Evolutionary conservation across 1,139 yeast species (phyloP).

Genomic region (Candida tropicalis): DNA sequence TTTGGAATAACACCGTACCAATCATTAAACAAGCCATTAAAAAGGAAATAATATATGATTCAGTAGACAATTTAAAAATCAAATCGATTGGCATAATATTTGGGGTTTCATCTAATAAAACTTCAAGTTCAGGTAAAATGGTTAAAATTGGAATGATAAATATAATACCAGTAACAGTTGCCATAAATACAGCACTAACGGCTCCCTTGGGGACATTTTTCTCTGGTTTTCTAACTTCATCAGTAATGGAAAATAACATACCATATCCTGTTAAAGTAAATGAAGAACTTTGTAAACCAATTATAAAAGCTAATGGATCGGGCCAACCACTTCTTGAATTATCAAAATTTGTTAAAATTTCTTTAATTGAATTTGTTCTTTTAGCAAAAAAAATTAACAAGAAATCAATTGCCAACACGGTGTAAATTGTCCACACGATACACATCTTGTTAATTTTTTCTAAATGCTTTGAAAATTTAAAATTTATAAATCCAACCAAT

Average conservation of each 20-base stretch:
- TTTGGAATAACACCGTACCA: conserved; percentile 75
- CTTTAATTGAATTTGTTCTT: conserved; percentile 58
- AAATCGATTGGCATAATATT: conserved; percentile 67
- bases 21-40: conserved; percentile 65
- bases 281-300: conserved; percentile 78
- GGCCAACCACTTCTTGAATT: conserved; percentile 77
- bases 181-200: conserved; percentile 61
- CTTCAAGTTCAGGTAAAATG: conserved; percentile 65
- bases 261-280: conserved; percentile 84
- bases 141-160: conserved; percentile 72
- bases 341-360: conserved; percentile 69
- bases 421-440: conserved; percentile 72
- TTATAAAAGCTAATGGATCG: conserved; percentile 61
- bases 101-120: conserved; percentile 59
- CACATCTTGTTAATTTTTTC: conserved; percentile 67
- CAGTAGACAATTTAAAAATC: conserved; percentile 70
- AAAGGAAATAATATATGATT: conserved; percentile 66
- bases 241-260: conserved; percentile 78
- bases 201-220: conserved; percentile 79
- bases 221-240: conserved; percentile 78
- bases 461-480: conserved; percentile 58
- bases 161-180: conserved; percentile 68
- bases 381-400: conserved; percentile 62
- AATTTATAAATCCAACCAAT: conserved; percentile 62
- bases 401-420: conserved; percentile 69